Evolutionary conservation across 306 rosid genomes (phyloP).

Genomic region (Gastrolobium bilobum): DNA sequence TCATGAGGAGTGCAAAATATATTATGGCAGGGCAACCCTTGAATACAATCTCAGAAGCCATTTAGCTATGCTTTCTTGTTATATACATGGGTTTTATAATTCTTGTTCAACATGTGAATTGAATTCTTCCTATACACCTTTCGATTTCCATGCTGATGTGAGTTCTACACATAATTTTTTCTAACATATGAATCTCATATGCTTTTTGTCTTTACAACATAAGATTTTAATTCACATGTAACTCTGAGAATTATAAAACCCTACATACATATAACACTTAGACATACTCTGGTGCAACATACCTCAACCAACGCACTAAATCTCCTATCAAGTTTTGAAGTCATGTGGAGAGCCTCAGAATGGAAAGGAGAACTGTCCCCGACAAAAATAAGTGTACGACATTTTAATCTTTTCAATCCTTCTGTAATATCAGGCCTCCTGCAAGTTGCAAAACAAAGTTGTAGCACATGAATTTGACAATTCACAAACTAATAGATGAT

Average conservation of each 20-base stretch:
- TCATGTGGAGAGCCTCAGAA: slow-evolving; percentile 91
- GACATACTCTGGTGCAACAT: slow-evolving; percentile 31
- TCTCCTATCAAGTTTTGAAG: slow-evolving; percentile 88
- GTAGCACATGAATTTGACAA: not conserved
- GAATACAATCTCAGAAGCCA: not conserved
- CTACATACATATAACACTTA: not conserved
- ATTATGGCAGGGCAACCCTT: not conserved
- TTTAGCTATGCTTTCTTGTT: not conserved
- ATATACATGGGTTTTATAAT: too few relatives aligned
- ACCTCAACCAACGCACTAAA: slow-evolving; percentile 97
- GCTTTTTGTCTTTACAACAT: too few relatives aligned
- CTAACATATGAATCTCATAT: too few relatives aligned
- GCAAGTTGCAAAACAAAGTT: slow-evolving; percentile 52
- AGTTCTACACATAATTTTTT: too few relatives aligned
- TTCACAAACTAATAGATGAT: not conserved
- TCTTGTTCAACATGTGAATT: too few relatives aligned
- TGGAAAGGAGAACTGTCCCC: slow-evolving; percentile 99
- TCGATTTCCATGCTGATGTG: too few relatives aligned
- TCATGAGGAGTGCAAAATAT: slow-evolving; percentile 9
- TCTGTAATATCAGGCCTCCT: slow-evolving; percentile 91
- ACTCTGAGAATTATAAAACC: too few relatives aligned
- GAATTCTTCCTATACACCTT: too few relatives aligned
- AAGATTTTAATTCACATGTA: too few relatives aligned
- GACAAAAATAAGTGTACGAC: slow-evolving; percentile 92
- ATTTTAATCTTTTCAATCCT: slow-evolving; percentile 79